Conservation (phyloP, 768 basidiomycete species). For the Exsudoporus frostii region DNA sequence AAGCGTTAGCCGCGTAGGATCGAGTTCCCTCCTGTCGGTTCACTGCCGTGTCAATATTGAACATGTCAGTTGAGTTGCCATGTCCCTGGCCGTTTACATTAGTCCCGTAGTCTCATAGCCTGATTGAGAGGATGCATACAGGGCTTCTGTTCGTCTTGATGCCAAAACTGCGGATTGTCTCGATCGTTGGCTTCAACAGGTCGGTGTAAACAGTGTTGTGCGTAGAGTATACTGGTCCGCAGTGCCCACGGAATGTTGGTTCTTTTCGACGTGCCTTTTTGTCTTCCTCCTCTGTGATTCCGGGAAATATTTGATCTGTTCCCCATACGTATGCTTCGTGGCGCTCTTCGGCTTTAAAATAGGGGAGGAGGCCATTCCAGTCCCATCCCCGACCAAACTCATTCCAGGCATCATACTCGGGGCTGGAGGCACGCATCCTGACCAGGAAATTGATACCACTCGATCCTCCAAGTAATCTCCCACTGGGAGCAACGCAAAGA, state of each 20-base stretch:
- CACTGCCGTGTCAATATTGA: conserved; percentile 19
- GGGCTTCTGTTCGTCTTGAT: conserved; percentile 16
- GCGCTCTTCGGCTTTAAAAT: conserved; percentile 14
- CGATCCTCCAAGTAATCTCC: conserved; percentile 19
- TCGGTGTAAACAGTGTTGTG: conserved; percentile 16
- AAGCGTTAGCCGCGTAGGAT: conserved; percentile 20
- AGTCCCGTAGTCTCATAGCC: background rate
- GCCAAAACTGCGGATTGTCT: conserved; percentile 4
- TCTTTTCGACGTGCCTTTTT: conserved; percentile 6
- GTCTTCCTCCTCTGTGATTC: conserved; percentile 11
- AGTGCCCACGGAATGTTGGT: conserved; percentile 10
- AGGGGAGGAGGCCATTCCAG: conserved; percentile 15
- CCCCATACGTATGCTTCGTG: conserved; percentile 4
- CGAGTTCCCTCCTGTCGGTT: conserved; percentile 11
- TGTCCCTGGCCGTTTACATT: conserved; percentile 3
- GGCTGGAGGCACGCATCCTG: conserved; percentile 19
- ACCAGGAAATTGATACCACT: conserved; percentile 18
- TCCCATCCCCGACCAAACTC: conserved; percentile 16
- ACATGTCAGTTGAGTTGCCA: conserved; percentile 16
- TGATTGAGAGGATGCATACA: conserved; percentile 1
- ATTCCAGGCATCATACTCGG: conserved; percentile 20
- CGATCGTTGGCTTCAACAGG: conserved; percentile 9
- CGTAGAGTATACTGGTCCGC: conserved; percentile 11
- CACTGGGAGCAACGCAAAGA: background rate
- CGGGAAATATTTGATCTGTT: conserved; percentile 14